These are phyloP conservation scores for Cryphonectria parasitica DNA, from an alignment of 2,329 filamentous ascomycete genomes.

Conservation along the genomic window DNA sequence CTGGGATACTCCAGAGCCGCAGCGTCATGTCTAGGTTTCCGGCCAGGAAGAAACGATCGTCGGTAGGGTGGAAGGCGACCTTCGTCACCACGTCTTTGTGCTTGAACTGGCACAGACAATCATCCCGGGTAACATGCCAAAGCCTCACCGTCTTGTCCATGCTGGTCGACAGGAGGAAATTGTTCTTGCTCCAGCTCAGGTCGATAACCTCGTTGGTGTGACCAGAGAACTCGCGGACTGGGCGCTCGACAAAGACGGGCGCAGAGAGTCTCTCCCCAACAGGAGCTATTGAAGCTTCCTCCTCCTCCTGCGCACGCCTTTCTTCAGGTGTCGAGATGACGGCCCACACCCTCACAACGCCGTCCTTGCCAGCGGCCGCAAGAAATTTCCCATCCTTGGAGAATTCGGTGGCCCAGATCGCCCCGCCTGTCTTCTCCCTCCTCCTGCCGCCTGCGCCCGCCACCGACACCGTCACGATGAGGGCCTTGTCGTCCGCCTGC, in stretches of 20 bases:
- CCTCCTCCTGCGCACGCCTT: conserved; percentile 71
- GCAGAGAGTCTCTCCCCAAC: conserved; percentile 74
- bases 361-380: conserved; percentile 89
- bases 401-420: conserved; percentile 92
- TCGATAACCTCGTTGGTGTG: conserved; percentile 88
- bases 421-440: conserved; percentile 56
- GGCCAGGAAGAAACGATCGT: conserved; percentile 95
- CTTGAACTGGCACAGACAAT: conserved; percentile 92
- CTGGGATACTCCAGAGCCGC: conserved; percentile 93
- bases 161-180: conserved; percentile 91
- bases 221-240: conserved; percentile 77
- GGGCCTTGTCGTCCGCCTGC: conserved; percentile 29
- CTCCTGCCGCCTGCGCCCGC: conserved; percentile 45
- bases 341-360: conserved; percentile 83
- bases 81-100: conserved; percentile 95
- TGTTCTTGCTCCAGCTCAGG: conserved; percentile 98
- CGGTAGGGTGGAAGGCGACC: conserved; percentile 89
- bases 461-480: conserved; percentile 36
- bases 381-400: conserved; percentile 90
- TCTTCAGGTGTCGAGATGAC: conserved; percentile 85
- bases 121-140: conserved; percentile 85
- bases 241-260: conserved; percentile 83
- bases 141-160: conserved; percentile 97
- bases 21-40: conserved; percentile 89
- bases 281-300: conserved; percentile 54